Evolutionary conservation across 495 filamentous ascomycete species (phyloP).

Genomic region (Lasiosphaeris hirsuta): DNA sequence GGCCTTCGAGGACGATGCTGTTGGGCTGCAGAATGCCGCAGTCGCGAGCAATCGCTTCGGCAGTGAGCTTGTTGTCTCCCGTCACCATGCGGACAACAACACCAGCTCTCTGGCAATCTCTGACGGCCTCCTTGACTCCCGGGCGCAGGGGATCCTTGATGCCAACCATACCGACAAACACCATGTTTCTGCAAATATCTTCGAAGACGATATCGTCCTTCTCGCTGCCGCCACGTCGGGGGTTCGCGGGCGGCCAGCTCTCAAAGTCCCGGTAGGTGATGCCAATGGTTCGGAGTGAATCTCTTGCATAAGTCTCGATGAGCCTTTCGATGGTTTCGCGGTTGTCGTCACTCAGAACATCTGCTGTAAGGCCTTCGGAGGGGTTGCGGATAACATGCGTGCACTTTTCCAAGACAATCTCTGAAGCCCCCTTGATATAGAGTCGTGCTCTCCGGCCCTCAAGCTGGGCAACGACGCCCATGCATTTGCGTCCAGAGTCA

Average conservation of each 20-base stretch:
- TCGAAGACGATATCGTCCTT: slow-evolving; percentile 71
- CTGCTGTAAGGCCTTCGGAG: slow-evolving; percentile 53
- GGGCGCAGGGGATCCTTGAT: slow-evolving; percentile 85
- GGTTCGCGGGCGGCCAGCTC: slow-evolving; percentile 76
- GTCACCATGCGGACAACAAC: slow-evolving; percentile 90
- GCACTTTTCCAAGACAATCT: slow-evolving; percentile 74
- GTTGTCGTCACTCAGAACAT: slow-evolving; percentile 56
- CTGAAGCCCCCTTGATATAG: slow-evolving; percentile 84
- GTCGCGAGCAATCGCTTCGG: slow-evolving; percentile 75
- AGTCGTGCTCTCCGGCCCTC: slow-evolving; percentile 64
- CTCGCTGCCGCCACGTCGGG: slow-evolving; percentile 64
- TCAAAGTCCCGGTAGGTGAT: slow-evolving; percentile 86
- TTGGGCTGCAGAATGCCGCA: slow-evolving; percentile 78
- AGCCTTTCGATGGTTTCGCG: slow-evolving; percentile 57
- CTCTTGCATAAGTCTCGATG: slow-evolving; percentile 73
- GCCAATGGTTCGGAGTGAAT: slow-evolving; percentile 83
- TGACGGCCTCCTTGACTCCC: slow-evolving; percentile 74
- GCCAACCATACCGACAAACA: slow-evolving; percentile 73
- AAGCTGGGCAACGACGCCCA: slow-evolving; percentile 73
- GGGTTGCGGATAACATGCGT: slow-evolving; percentile 70
- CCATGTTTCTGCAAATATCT: slow-evolving; percentile 67
- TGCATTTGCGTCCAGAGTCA: slow-evolving; percentile 83
- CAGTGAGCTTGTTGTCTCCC: slow-evolving; percentile 79
- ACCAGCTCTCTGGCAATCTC: slow-evolving; percentile 69
- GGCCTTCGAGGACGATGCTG: slow-evolving; percentile 78